These are phyloP conservation scores for Hawksworthiomyces lignivorus DNA, from an alignment of 2,329 filamentous ascomycete species.

Conservation along the genomic window DNA sequence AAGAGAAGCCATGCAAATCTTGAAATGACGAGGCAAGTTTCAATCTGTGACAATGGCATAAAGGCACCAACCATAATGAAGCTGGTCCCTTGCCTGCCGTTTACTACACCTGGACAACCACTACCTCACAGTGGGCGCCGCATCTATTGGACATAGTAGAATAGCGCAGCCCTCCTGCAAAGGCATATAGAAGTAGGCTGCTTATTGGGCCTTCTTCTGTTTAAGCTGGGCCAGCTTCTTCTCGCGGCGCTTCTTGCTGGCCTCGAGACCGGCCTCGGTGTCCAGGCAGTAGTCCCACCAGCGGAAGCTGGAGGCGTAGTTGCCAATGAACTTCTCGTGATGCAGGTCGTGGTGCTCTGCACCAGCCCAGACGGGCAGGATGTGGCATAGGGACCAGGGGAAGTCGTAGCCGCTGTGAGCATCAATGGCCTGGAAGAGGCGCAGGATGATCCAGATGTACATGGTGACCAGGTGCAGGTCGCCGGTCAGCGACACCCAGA, in stretches of 20 bases:
- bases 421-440: constrained; percentile 95
- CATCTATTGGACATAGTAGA: no score
- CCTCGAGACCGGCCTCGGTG: constrained; percentile 86
- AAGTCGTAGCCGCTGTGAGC: constrained; percentile 98
- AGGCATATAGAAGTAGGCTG: no score
- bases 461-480: constrained; percentile 94
- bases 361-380: constrained; percentile 92
- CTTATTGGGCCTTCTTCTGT: constrained; percentile 60
- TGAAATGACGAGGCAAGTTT: no score
- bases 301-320: constrained; percentile 95
- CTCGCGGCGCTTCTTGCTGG: constrained; percentile 75
- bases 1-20: no score
- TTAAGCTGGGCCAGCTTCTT: constrained; percentile 60
- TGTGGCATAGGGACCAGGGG: constrained; percentile 91
- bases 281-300: constrained; percentile 97
- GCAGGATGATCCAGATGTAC: constrained; percentile 91
- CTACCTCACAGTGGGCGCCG: no score
- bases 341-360: constrained; percentile 95
- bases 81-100: no score
- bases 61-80: no score
- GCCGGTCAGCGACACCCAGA: constrained; percentile 75
- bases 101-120: no score
- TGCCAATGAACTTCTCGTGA: constrained; percentile 97
- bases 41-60: no score
- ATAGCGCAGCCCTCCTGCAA: no score